Conservation (phyloP, 371 early-diverging fungal species). For the Batkoa obscura region DNA sequence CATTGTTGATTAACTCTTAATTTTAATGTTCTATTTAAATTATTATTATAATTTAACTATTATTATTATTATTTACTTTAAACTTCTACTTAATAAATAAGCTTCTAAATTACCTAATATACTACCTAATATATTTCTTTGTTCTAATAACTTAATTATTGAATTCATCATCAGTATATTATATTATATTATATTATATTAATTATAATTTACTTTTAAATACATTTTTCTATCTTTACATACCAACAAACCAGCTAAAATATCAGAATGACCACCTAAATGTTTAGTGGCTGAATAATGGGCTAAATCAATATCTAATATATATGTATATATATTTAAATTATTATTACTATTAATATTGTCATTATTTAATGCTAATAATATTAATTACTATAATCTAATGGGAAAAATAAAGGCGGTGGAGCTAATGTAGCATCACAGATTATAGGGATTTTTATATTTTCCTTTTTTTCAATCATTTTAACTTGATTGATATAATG, state of each 20-base stretch:
- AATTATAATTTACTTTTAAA: not conserved
- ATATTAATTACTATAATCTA: not conserved
- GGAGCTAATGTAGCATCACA: not conserved
- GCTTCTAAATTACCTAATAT: not conserved
- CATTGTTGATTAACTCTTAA: not conserved
- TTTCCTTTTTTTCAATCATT: not conserved
- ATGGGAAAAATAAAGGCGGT: not conserved
- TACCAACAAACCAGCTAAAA: not conserved
- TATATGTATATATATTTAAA: too few relatives aligned
- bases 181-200: not conserved
- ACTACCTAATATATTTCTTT: not conserved
- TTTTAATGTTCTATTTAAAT: not conserved
- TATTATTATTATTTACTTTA: not conserved
- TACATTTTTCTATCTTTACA: not conserved
- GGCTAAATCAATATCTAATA: not conserved
- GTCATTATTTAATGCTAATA: not conserved
- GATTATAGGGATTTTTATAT: not conserved
- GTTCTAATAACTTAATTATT: not conserved
- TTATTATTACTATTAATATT: not conserved
- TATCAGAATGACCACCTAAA: not conserved
- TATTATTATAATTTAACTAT: not conserved
- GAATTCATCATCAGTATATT: too few relatives aligned
- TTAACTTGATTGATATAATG: not conserved
- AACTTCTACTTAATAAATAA: not conserved
- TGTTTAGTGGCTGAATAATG: not conserved